phyloP scores from a whole-genome alignment of 2,329 filamentous ascomycete species.

The Penicillium sp. region DNA sequence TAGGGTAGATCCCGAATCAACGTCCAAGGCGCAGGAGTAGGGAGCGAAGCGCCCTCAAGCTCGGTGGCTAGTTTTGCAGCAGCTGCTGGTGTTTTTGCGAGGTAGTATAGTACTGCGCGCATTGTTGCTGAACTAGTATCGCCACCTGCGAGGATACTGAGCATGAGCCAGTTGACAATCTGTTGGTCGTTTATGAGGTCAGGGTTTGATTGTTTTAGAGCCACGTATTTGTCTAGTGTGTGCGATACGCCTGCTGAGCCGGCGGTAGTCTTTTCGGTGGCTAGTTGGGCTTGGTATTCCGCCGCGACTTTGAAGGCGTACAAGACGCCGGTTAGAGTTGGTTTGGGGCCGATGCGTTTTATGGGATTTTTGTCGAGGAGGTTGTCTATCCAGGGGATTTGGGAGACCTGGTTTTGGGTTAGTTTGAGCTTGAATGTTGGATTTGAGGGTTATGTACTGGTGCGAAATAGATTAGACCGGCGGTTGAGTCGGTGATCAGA shows the following conservation, averaged over 20 bases:
- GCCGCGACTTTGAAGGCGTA: constrained; percentile 23
- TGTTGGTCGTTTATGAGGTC: constrained; percentile 39
- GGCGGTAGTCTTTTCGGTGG: constrained; percentile 9
- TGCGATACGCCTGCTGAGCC: constrained; percentile 26
- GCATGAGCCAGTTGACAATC: constrained; percentile 39
- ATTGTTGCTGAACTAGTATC: constrained; percentile 42
- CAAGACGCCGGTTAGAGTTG: constrained; percentile 18
- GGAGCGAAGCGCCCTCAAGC: constrained; percentile 14
- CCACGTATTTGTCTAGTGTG: constrained; percentile 46
- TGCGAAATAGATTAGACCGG: constrained; percentile 27
- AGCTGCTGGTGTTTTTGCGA: constrained; percentile 17
- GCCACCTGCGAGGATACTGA: constrained; percentile 38
- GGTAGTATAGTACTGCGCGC: constrained; percentile 29
- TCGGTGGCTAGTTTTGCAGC: constrained; percentile 18
- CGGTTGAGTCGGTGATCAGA: constrained; percentile 23
- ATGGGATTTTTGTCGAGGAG: constrained; percentile 27
- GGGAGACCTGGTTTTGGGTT: constrained; percentile 11
- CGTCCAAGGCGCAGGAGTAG: constrained; percentile 20
- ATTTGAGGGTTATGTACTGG: constrained; percentile 5
- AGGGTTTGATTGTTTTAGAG: constrained; percentile 35
- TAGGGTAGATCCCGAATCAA: constrained; percentile 35
- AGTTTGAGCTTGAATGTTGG: neutral
- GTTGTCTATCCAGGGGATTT: constrained; percentile 30
- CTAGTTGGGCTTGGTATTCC: constrained; percentile 18
- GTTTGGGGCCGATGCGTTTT: constrained; percentile 25